Conservation (phyloP, 139 green algal species). For the Gonium pectorale region DNA sequence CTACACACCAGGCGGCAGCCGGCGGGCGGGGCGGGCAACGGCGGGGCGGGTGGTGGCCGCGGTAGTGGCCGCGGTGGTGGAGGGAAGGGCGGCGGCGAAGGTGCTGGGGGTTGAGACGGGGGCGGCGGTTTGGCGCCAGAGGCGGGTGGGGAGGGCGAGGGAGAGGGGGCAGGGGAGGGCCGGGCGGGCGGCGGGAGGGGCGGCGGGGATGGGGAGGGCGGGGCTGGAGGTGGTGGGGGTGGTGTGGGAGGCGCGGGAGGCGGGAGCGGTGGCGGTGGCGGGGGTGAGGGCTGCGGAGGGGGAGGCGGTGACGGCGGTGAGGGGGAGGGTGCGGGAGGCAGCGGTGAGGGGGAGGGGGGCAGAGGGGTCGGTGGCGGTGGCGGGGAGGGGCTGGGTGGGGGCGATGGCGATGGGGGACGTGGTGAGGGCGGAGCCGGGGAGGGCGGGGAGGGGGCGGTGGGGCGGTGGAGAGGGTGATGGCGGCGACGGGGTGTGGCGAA, state of each 20-base stretch:
- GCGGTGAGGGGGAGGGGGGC: not conserved
- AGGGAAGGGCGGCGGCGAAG: not conserved
- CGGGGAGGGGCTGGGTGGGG: too few relatives aligned
- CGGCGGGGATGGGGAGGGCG: not conserved
- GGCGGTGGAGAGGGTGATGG: not conserved
- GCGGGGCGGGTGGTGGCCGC: not conserved
- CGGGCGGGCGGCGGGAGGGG: not conserved
- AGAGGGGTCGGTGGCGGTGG: too few relatives aligned
- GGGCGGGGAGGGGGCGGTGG: not conserved
- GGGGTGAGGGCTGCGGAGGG: not conserved
- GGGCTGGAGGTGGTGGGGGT: not conserved
- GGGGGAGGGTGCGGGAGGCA: not conserved
- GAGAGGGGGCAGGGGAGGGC: too few relatives aligned
- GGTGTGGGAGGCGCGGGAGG: not conserved
- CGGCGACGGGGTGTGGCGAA: not conserved
- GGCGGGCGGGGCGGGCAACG: not conserved
- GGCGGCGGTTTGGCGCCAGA: not conserved
- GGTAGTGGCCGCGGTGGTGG: not conserved
- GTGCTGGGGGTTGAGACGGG: not conserved
- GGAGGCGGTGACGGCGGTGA: not conserved
- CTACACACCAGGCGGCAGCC: not conserved
- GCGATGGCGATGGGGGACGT: not conserved
- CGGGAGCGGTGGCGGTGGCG: not conserved
- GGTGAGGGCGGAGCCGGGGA: not conserved
- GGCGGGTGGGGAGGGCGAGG: not conserved